Evolutionary conservation across 768 basidiomycete species (phyloP), one percentile per base, ranked within the genome.

Genomic region (Xerocomellus amylosporus): DNA sequence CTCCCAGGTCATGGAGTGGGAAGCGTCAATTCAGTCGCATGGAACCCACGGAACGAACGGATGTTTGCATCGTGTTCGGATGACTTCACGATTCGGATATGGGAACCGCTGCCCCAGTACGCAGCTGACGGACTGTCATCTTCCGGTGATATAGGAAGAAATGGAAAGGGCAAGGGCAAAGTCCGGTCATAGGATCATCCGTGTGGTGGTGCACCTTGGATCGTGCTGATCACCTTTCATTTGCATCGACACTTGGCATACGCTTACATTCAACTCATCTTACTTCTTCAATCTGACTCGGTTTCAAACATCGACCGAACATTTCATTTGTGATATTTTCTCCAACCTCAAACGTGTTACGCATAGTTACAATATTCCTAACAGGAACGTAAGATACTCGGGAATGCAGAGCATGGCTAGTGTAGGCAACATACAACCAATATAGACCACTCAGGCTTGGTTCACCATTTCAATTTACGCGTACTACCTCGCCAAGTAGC

Each of bases 51-150:
- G 46, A 88, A 93, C 66, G 81, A 85, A 60, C 84, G 86, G 53
- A 89, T 98, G 86, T 98, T 98, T 74, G 97, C 97, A 31, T 93
- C 91, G 40, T 97, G 93, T 70, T 93, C 93, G 41, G 96, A 99
- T 69, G 96, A 99, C 73, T 74, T 77, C 51, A 91, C 88, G 17
- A 85, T 99, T 63, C 85, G 93, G 56, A 87, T 96, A 77, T 96
- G 93, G 93, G 89, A 92, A 71, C 62, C 61, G 52, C 51, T 62
- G n/a, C 70, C 67, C 19, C 60, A 58, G 38, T 60, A 62, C 51
- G 44, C 63, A 47, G 44, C 51, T 45, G 51, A 55, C 46, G 49
- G 61, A 46, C 50, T 58, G 49, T 38, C 61, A 59, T 65, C 63
- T 48, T 43, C 58, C 22, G 55, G 49, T 46, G 59, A 65, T 22